Base-by-base conservation (phyloP, 2,329 filamentous ascomycete genomes). In the Microdochium nivale region DNA sequence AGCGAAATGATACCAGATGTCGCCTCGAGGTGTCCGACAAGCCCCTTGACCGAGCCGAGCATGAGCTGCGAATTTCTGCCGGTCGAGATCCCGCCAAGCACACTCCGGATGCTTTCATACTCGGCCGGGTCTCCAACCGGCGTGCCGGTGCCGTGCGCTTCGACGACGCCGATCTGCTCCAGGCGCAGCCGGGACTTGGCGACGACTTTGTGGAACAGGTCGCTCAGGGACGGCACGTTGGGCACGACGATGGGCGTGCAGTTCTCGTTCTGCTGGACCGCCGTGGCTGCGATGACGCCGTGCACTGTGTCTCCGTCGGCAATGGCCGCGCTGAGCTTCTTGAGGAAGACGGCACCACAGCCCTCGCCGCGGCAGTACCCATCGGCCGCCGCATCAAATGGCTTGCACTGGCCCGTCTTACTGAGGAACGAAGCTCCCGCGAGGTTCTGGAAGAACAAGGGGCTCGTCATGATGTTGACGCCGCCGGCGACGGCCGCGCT, bases 361-460 rank as follows among this genome's bases (percentile, higher is more conserved):
- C 72, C 78, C 48, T 83, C 79, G 0, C 70, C 77, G 2, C 78
- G 66, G 11, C 71, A 77, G 53, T 80, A 82, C 0, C 79, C 79
- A 53, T 77, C 69, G 1, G 70, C 76, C 2, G 57, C 54, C 1
- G 60, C 54, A 50, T 75, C 73, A 49, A 69, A 73, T 1, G 62
- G 59, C 46, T 65, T 59, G 44, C 55, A 63, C 10, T 55, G 56
- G 2, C 61, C 59, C 2, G 56, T 60, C 2, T 60, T 54, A 44
- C 59, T 63, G 10, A 65, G 51, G 40, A 68, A 65, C n/a, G 51
- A 53, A 3, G 55, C 62, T 1, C 37, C 58, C 7, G 59, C 50
- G 7, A 63, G 49, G 49, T 60, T 57, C 16, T 64, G 62, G n/a
- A 55, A 54, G 48, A 49, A 54, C 7, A 59, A 32, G 1, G 58